These are phyloP conservation scores for Sclerospora graminicola DNA, from an alignment of 352 stramenopile genomes.

Conservation along the genomic window DNA sequence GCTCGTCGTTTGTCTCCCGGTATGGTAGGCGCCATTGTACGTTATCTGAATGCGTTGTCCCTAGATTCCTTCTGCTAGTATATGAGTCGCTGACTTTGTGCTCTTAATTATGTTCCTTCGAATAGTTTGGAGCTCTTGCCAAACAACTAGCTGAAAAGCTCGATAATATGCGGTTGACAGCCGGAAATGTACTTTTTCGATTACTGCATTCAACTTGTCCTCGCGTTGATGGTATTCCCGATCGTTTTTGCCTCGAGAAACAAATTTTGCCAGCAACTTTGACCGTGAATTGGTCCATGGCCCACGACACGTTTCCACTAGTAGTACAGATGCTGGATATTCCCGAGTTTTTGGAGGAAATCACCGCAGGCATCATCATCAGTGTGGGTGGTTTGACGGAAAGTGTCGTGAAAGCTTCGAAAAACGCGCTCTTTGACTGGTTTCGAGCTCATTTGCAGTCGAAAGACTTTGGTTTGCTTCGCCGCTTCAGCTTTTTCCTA, in stretches of 20 bases:
- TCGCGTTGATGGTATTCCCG: constrained; percentile 63
- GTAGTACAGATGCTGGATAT: constrained; percentile 82
- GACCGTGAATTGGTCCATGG: constrained; percentile 70
- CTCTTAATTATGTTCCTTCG: constrained; percentile 1
- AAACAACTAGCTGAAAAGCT: constrained; percentile 97
- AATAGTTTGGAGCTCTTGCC: constrained; percentile 70
- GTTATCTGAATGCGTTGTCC: background rate
- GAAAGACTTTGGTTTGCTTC: constrained; percentile 56
- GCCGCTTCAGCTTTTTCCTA: constrained; percentile 55
- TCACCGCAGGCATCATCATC: constrained; percentile 87
- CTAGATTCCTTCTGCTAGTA: background rate
- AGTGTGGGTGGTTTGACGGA: constrained; percentile 94
- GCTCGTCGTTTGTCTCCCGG: constrained; percentile 27
- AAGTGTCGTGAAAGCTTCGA: constrained; percentile 84
- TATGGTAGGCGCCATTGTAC: constrained; percentile 33
- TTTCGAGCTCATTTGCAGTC: constrained; percentile 33
- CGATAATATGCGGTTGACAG: constrained; percentile 85
- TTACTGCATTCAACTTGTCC: constrained; percentile 66
- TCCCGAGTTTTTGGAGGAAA: constrained; percentile 73
- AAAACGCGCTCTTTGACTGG: constrained; percentile 52
- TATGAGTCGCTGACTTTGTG: constrained; percentile 9
- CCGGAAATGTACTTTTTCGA: constrained; percentile 82
- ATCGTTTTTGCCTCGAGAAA: constrained; percentile 61
- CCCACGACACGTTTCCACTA: constrained; percentile 86
- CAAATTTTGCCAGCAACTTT: constrained; percentile 45